phyloP scores from a whole-genome alignment of 208 protist genomes.

The Acanthamoeba castellanii region DNA sequence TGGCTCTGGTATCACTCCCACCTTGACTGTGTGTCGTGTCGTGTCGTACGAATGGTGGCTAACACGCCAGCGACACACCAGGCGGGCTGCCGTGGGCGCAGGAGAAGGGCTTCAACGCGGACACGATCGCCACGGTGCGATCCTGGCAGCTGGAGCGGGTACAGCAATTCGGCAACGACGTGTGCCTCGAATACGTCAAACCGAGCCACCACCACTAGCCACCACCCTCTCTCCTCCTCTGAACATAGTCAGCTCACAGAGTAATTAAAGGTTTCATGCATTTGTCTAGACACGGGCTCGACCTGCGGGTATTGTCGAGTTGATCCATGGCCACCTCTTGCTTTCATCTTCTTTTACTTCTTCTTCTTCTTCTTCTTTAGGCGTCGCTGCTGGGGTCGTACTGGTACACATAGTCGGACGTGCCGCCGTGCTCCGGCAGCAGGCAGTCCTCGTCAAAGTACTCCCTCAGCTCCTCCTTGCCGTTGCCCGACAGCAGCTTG shows the following conservation, averaged over 20 bases:
- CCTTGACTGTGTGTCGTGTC: no score
- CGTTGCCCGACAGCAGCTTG: neutral
- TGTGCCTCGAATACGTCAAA: conserved; percentile 56
- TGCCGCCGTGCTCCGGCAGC: conserved; percentile 41
- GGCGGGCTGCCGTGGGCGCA: conserved; percentile 55
- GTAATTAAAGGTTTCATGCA: neutral
- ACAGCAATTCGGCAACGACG: conserved; percentile 76
- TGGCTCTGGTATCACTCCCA: neutral
- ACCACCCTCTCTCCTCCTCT: neutral
- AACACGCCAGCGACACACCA: neutral
- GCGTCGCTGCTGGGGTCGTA: neutral
- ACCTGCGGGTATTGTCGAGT: no score
- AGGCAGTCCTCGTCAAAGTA: conserved; percentile 44
- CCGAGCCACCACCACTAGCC: neutral
- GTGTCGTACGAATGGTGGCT: no score
- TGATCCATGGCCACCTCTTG: neutral
- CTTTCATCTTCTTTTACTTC: no score
- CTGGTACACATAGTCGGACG: neutral
- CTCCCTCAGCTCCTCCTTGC: neutral
- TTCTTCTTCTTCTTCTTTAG: neutral
- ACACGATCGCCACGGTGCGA: conserved; percentile 62
- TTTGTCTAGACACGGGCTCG: neutral
- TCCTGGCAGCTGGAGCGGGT: conserved; percentile 75
- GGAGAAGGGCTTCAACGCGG: neutral
- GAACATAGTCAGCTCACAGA: no score